phyloP scores from a whole-genome alignment of 148 eudicot species.

The Rhododendron henanense region DNA sequence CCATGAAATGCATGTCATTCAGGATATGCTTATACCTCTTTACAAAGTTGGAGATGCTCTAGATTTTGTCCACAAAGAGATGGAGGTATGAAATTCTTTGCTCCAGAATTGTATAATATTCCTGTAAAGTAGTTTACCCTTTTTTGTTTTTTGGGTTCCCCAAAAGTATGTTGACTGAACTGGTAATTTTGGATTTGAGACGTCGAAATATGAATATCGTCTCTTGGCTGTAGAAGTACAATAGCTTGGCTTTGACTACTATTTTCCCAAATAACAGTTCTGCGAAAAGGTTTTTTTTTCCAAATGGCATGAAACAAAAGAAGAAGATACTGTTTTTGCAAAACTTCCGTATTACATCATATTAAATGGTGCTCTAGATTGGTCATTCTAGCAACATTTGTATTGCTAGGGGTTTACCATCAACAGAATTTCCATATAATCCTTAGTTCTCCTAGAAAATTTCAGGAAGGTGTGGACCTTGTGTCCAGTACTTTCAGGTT shows the following conservation, averaged over 20 bases:
- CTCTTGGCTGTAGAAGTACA: neutral
- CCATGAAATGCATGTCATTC: constrained; percentile 90
- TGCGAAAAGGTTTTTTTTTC: neutral
- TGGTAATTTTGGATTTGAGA: neutral
- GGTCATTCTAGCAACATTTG: neutral
- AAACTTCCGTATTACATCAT: neutral
- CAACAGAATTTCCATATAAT: neutral
- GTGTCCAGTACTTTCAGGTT: neutral
- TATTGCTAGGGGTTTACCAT: neutral
- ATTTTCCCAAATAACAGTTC: neutral
- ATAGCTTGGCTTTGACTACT: neutral
- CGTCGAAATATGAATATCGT: neutral
- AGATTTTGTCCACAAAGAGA: constrained; percentile 79
- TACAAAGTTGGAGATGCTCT: constrained; percentile 94
- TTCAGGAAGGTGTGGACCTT: neutral
- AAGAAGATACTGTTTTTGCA: neutral
- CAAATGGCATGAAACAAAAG: neutral
- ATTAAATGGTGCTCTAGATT: neutral
- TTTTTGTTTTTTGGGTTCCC: neutral
- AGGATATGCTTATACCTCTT: constrained; percentile 94
- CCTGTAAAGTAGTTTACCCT: neutral
- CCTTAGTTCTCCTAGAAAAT: neutral
- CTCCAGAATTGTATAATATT: neutral
- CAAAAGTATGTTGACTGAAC: neutral
- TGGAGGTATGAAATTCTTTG: constrained; percentile 62